These are phyloP conservation scores for Trichothecium sympodiale DNA, from an alignment of 2,329 filamentous ascomycete genomes.

Conservation along the genomic window DNA sequence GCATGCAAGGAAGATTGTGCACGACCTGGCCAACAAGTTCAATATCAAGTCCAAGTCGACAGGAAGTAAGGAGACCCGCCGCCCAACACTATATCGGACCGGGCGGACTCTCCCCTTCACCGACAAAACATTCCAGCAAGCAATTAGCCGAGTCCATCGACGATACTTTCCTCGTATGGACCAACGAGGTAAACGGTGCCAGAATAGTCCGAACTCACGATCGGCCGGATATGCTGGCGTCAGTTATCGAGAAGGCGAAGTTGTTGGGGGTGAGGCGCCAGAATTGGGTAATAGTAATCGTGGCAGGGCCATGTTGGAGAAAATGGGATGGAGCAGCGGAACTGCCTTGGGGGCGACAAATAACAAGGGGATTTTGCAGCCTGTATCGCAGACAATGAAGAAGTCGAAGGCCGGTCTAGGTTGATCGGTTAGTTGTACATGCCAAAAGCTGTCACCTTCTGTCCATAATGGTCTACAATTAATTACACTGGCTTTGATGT, in stretches of 20 bases:
- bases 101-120: slow-evolving; percentile 51
- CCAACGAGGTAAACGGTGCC: slow-evolving; percentile 8
- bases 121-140: slow-evolving; percentile 40
- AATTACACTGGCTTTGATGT: too few species aligned
- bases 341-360: slow-evolving; percentile 71
- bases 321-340: slow-evolving; percentile 92
- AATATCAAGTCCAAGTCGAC: slow-evolving; percentile 75
- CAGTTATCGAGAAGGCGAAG: slow-evolving; percentile 69
- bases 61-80: slow-evolving; percentile 61
- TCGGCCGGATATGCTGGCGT: slow-evolving; percentile 22
- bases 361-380: slow-evolving; percentile 81
- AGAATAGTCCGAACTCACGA: slow-evolving; percentile 4
- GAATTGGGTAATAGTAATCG: slow-evolving; percentile 76
- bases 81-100: slow-evolving; percentile 69
- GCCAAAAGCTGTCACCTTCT: too few species aligned
- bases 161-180: slow-evolving; percentile 47
- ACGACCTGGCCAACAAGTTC: slow-evolving; percentile 65
- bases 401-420: slow-evolving; percentile 75
- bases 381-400: slow-evolving; percentile 80
- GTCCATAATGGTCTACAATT: too few species aligned
- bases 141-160: slow-evolving; percentile 33
- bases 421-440: slow-evolving; percentile 15
- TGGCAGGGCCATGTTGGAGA: slow-evolving; percentile 80
- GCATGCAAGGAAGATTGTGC: slow-evolving; percentile 62
- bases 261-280: slow-evolving; percentile 75